Conservation (phyloP, 1,284 basidiomycete species). For the Apiotrichum brassicae region DNA sequence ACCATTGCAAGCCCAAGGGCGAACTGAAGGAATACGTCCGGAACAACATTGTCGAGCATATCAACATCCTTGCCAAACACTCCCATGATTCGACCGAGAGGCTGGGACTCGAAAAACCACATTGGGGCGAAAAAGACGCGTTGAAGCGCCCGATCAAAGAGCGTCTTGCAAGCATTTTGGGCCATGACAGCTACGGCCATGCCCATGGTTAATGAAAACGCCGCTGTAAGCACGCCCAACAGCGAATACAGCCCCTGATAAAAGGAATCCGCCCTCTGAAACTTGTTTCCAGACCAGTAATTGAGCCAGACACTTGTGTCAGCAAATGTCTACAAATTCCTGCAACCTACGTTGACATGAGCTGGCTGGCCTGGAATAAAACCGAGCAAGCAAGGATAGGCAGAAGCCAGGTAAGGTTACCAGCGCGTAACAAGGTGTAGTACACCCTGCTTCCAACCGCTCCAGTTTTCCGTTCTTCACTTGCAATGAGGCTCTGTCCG, state of each 20-base stretch:
- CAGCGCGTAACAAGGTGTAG: too few species aligned
- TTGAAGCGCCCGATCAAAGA: conserved; percentile 55
- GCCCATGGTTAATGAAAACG: conserved; percentile 61
- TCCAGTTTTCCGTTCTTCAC: too few species aligned
- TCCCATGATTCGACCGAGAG: conserved; percentile 58
- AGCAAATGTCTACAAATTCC: neutral
- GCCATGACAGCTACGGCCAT: conserved; percentile 56
- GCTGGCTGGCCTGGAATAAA: too few species aligned
- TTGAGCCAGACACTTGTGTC: conserved; percentile 53
- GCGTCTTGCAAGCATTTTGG: conserved; percentile 56
- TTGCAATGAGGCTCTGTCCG: too few species aligned
- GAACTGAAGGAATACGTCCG: conserved; percentile 56
- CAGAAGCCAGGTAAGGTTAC: too few species aligned
- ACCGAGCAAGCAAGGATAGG: too few species aligned
- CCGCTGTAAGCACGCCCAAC: conserved; percentile 52
- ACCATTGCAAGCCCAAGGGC: too few species aligned
- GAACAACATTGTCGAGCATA: conserved; percentile 62
- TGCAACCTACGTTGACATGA: too few species aligned
- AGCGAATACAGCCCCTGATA: conserved; percentile 68
- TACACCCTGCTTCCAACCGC: too few species aligned
- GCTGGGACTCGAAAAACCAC: conserved; percentile 64
- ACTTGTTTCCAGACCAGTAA: conserved; percentile 61
- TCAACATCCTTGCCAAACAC: conserved; percentile 59
- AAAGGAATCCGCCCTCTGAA: conserved; percentile 46
- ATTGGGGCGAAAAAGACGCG: conserved; percentile 63